Percentiles rank a stretch among this genome's conserved stretches.
phyloP scores from a whole-genome alignment of 2,329 filamentous ascomycete genomes.

The Monosporascus sp. region DNA sequence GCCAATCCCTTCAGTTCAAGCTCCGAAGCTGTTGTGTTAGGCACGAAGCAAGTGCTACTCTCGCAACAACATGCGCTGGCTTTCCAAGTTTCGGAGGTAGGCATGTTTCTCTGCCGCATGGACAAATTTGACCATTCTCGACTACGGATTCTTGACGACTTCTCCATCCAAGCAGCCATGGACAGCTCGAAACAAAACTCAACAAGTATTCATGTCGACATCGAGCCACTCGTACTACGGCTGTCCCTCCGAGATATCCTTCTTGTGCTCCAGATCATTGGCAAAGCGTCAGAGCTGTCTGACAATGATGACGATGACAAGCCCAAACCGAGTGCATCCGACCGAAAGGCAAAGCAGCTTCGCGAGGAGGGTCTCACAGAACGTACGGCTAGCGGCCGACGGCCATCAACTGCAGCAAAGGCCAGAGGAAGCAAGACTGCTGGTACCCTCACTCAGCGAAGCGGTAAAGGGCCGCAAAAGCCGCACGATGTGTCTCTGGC shows the following conservation, averaged over 20 bases:
- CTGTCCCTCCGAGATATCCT: conserved; percentile 92
- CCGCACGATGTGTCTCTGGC: conserved; percentile 28
- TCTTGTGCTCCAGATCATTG: conserved; percentile 86
- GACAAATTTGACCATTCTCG: conserved; percentile 90
- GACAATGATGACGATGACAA: conserved; percentile 53
- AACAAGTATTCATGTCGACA: conserved; percentile 77
- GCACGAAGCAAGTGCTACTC: conserved; percentile 87
- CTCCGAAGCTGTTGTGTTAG: conserved; percentile 92
- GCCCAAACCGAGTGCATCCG: conserved; percentile 36
- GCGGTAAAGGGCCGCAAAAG: conserved; percentile 21
- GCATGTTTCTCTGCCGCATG: conserved; percentile 99
- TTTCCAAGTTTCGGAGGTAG: conserved; percentile 86
- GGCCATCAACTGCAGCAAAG: conserved; percentile 45
- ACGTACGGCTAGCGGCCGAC: conserved; percentile 52
- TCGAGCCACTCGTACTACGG: conserved; percentile 87
- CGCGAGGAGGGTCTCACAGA: conserved; percentile 46
- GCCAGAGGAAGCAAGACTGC: conserved; percentile 34
- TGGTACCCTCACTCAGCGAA: conserved; percentile 24
- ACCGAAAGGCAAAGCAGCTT: conserved; percentile 53
- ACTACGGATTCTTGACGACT: conserved; percentile 92
- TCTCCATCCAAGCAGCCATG: conserved; percentile 85
- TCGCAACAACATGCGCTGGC: conserved; percentile 93
- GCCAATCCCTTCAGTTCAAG: conserved; percentile 86
- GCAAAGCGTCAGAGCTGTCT: conserved; percentile 84
- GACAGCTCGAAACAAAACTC: conserved; percentile 61